Conservation (phyloP, 257 asterid species). For the Fraxinus quadrangulata region DNA sequence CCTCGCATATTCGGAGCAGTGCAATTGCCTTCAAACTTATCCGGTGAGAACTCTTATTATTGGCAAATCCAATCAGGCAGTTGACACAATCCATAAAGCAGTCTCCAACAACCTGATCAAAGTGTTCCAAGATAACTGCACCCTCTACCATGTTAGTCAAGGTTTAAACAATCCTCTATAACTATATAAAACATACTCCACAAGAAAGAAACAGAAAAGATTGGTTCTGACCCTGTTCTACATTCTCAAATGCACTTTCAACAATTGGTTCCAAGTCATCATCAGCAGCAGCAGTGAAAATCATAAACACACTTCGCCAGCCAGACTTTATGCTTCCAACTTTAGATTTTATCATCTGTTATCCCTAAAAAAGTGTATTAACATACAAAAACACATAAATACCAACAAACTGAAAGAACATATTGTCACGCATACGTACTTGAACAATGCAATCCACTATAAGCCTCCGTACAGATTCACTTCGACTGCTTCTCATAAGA, state of each 20-base stretch:
- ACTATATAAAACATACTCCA: conserved; percentile 24
- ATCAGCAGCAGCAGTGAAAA: conserved; percentile 98
- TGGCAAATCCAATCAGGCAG: conserved; percentile 98
- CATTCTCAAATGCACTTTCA: conserved; percentile 98
- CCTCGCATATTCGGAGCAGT: conserved; percentile 99
- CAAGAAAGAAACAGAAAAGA: conserved; percentile 18
- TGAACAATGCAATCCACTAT: conserved; percentile 98
- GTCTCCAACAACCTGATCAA: conserved; percentile 97
- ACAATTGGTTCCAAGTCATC: conserved; percentile 87
- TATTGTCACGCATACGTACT: conserved; percentile 52
- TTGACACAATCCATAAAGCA: conserved; percentile 99
- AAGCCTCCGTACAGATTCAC: conserved; percentile 84
- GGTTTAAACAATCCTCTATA: conserved; percentile 21
- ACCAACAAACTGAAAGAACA: conserved; percentile 23
- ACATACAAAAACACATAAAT: conserved; percentile 27
- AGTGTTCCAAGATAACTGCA: conserved; percentile 98
- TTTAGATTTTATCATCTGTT: conserved; percentile 98
- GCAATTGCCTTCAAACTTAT: conserved; percentile 99
- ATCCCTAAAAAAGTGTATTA: conserved; percentile 37
- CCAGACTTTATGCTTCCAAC: conserved; percentile 98
- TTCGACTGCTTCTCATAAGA: conserved; percentile 93
- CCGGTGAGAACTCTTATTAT: conserved; percentile 81
- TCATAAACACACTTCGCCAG: conserved; percentile 99
- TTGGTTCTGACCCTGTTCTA: conserved; percentile 79
- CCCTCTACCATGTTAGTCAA: conserved; percentile 37